Percentiles rank a stretch among this genome's conserved stretches.
phyloP scores from a whole-genome alignment of 805 yeast species.

The Scheffersomyces coipomensis region DNA sequence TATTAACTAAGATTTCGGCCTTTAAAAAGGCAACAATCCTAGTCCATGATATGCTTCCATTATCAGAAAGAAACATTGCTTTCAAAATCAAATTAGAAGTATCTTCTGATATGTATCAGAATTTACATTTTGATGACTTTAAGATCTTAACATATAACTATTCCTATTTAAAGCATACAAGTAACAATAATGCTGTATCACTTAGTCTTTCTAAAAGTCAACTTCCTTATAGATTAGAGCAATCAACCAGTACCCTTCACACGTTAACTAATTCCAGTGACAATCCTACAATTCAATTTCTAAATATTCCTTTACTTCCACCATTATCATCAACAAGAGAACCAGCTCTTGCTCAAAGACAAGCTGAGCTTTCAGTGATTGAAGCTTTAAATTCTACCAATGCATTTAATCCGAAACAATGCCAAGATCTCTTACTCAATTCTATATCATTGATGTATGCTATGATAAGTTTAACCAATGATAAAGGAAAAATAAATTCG shows the following conservation, averaged over 20 bases:
- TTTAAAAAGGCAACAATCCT: conserved; percentile 7
- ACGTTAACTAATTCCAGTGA: not conserved
- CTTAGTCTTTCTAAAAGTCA: not conserved
- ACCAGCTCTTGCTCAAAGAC: conserved; percentile 28
- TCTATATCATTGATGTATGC: conserved; percentile 10
- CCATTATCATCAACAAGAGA: conserved; percentile 34
- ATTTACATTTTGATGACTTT: not conserved
- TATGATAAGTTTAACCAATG: not conserved
- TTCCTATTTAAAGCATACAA: not conserved
- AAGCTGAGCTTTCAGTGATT: conserved; percentile 31
- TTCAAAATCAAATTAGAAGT: conserved; percentile 9
- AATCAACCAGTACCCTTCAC: not conserved
- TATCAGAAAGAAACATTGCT: conserved; percentile 13
- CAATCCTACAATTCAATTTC: conserved; percentile 1
- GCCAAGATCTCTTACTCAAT: conserved; percentile 7
- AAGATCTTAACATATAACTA: not conserved
- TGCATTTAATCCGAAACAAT: not conserved
- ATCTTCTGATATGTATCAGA: not conserved
- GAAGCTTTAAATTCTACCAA: conserved; percentile 10
- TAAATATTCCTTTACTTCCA: conserved; percentile 26
- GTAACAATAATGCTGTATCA: not conserved
- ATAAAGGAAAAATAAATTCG: not conserved
- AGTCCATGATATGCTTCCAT: conserved; percentile 14
- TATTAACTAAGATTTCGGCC: conserved; percentile 9
- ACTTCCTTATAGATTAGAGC: not conserved